phyloP scores from a whole-genome alignment of 441 rosid genomes.

The Erodium moschatum region DNA sequence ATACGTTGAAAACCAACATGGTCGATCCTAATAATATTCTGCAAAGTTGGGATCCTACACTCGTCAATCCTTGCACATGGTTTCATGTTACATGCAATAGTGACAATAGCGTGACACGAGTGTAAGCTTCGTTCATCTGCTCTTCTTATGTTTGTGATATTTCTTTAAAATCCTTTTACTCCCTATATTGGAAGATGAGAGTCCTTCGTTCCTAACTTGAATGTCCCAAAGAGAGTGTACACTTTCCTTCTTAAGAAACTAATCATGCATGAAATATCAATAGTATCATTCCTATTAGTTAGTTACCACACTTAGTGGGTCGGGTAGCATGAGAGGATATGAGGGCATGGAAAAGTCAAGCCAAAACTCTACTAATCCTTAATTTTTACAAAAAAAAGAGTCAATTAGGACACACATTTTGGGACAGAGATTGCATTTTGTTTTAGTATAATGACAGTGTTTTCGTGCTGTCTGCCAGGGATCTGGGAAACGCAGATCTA shows the following conservation, averaged over 20 bases:
- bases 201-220: not conserved
- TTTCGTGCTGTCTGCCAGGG: constrained; percentile 35
- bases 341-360: not conserved
- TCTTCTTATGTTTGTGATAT: constrained; percentile 2
- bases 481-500: constrained; percentile 85
- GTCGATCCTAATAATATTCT: constrained; percentile 77
- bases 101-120: constrained; percentile 87
- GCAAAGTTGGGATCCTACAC: constrained; percentile 99
- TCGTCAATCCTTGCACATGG: constrained; percentile 98
- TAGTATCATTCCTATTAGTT: too few species aligned
- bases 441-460: not conserved
- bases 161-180: not conserved
- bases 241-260: not conserved
- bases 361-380: not conserved
- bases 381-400: too few species aligned
- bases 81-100: constrained; percentile 91
- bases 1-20: constrained; percentile 55
- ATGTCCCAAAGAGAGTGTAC: not conserved
- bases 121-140: constrained; percentile 37
- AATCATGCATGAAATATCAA: not conserved
- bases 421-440: not conserved
- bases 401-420: not conserved
- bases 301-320: too few species aligned
- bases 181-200: not conserved
- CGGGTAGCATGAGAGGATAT: too few species aligned